These are phyloP conservation scores for Trichoderma oligosporum DNA, from an alignment of 2,329 filamentous ascomycete species.

Conservation along the genomic window DNA sequence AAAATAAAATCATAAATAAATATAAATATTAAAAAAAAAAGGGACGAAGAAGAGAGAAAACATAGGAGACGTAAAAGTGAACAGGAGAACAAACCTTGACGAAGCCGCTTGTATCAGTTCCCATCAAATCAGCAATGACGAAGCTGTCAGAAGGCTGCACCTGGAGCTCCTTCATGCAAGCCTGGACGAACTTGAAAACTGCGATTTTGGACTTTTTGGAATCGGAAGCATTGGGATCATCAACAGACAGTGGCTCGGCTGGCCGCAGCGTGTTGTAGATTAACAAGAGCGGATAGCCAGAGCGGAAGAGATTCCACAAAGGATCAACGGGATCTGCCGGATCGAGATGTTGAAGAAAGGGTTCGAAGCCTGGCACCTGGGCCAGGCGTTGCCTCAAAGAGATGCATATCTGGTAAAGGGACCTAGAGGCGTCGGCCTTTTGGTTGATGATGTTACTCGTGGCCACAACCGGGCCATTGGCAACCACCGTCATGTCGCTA, in stretches of 20 bases:
- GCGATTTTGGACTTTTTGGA: slow-evolving; percentile 80
- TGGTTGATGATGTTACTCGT: slow-evolving; percentile 96
- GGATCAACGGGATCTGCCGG: slow-evolving; percentile 76
- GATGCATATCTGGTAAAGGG: slow-evolving; percentile 93
- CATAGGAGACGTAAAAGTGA: neutral
- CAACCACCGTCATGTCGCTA: slow-evolving; percentile 42
- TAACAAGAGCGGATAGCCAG: slow-evolving; percentile 77
- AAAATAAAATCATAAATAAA: neutral
- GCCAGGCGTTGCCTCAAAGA: slow-evolving; percentile 75
- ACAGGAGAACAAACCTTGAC: slow-evolving; percentile 66
- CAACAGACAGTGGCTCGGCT: slow-evolving; percentile 62
- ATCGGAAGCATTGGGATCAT: slow-evolving; percentile 58
- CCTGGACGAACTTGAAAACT: slow-evolving; percentile 88
- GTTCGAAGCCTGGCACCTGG: slow-evolving; percentile 79
- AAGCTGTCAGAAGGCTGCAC: slow-evolving; percentile 82
- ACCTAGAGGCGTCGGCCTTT: slow-evolving; percentile 84
- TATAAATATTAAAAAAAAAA: neutral
- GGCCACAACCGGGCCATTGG: slow-evolving; percentile 63
- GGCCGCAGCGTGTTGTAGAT: slow-evolving; percentile 86
- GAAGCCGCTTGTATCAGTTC: slow-evolving; percentile 93
- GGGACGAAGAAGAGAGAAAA: neutral
- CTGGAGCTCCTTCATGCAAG: slow-evolving; percentile 76
- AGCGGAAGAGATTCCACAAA: slow-evolving; percentile 81
- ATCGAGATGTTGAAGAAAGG: slow-evolving; percentile 68
- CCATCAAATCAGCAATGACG: slow-evolving; percentile 85